phyloP scores from a whole-genome alignment of 768 basidiomycete species.

The Leccinum sublutescens region DNA sequence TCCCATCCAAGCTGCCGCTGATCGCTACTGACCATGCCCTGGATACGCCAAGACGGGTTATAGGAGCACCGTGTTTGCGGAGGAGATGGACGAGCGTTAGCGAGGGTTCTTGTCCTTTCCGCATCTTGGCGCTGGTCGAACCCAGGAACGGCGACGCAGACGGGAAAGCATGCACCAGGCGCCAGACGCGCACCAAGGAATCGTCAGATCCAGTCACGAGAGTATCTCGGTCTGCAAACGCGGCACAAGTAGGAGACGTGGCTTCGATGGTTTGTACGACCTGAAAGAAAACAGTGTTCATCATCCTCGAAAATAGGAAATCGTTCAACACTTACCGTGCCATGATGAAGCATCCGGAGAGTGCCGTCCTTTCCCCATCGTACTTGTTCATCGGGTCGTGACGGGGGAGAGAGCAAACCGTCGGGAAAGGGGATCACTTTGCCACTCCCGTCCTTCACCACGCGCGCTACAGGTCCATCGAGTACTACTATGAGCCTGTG shows the following conservation, averaged over 20 bases:
- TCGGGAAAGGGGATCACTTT: conserved; percentile 60
- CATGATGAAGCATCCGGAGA: conserved; percentile 61
- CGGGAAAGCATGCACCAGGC: conserved; percentile 38
- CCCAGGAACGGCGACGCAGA: conserved; percentile 22
- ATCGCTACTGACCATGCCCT: conserved; percentile 80
- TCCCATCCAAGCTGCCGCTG: conserved; percentile 84
- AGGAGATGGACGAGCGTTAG: conserved; percentile 66
- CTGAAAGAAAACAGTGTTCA: conserved; percentile 34
- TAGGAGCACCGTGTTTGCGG: conserved; percentile 71
- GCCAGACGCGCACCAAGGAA: conserved; percentile 85
- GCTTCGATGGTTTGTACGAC: conserved; percentile 77
- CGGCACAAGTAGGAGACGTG: conserved; percentile 67
- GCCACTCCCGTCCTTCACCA: conserved; percentile 48
- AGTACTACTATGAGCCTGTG: conserved; percentile 39
- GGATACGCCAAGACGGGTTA: conserved; percentile 70
- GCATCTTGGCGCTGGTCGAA: conserved; percentile 13
- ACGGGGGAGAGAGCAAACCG: conserved; percentile 56
- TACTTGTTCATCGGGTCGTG: conserved; percentile 63
- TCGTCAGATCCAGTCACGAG: conserved; percentile 81
- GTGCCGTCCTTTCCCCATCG: conserved; percentile 64
- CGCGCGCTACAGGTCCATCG: conserved; percentile 34
- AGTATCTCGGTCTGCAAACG: conserved; percentile 69
- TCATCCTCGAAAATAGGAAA: not conserved
- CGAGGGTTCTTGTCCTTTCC: conserved; percentile 27
- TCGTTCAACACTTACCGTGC: conserved; percentile 43